A percentile compares a stretch with the other conserved stretches of the same genome.
phyloP scores from a whole-genome alignment of 495 filamentous ascomycete species.

The Chaetomium cochliodes region DNA sequence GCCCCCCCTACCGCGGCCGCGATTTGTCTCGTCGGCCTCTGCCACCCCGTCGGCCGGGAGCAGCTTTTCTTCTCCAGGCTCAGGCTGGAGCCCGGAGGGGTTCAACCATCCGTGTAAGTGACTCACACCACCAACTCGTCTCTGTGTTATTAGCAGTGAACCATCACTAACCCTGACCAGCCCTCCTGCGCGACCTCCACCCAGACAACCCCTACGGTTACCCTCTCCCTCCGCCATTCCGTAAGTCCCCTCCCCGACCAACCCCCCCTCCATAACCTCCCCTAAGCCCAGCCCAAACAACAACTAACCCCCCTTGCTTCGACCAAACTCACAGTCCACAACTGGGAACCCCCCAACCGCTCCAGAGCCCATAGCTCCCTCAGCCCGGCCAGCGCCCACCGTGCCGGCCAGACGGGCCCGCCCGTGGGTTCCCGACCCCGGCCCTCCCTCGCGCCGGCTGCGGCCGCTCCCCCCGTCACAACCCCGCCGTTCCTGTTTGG shows the following conservation, averaged over 20 bases:
- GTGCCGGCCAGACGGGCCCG: slow-evolving; percentile 15
- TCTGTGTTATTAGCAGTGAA: no score
- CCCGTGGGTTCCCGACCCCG: slow-evolving; percentile 17
- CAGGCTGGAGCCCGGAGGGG: background rate
- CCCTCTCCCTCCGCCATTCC: slow-evolving; percentile 23
- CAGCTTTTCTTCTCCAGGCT: background rate
- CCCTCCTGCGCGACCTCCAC: slow-evolving; percentile 1
- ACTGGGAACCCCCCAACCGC: slow-evolving; percentile 23
- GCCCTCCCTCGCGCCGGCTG: background rate
- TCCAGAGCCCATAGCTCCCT: background rate
- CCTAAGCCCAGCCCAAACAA: background rate
- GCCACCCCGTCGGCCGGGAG: background rate
- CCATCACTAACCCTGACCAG: background rate
- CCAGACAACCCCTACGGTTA: slow-evolving; percentile 29
- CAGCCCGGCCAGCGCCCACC: slow-evolving; percentile 3
- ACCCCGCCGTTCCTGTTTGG: no score
- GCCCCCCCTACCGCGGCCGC: background rate
- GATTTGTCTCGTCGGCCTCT: background rate
- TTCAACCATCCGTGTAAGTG: background rate
- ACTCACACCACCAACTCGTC: background rate
- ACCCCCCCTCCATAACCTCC: background rate
- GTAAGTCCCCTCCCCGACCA: slow-evolving; percentile 19
- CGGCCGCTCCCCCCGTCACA: background rate
- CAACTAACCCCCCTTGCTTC: background rate
- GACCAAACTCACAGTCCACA: slow-evolving; percentile 6